These are phyloP conservation scores for Botryotinia globosa DNA, from an alignment of 2,329 filamentous ascomycete genomes.

Conservation along the genomic window DNA sequence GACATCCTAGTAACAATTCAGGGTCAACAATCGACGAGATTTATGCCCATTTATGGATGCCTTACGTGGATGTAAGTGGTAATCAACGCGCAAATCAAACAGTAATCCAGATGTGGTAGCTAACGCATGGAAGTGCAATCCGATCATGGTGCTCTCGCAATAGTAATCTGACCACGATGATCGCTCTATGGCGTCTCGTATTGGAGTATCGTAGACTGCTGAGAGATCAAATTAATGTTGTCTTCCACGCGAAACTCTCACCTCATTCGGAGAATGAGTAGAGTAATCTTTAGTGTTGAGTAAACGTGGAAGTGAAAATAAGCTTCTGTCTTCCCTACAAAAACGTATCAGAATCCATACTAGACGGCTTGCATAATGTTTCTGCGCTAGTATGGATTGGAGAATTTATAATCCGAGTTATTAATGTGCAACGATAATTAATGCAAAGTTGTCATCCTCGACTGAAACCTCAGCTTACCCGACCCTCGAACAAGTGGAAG, in stretches of 20 bases:
- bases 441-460: neutral
- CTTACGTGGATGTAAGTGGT: neutral
- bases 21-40: neutral
- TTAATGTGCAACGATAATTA: neutral
- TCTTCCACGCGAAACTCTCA: neutral
- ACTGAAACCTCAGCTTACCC: neutral
- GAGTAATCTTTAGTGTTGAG: neutral
- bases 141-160: neutral
- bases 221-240: neutral
- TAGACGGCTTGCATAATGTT: neutral
- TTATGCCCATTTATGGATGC: neutral
- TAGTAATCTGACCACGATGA: neutral
- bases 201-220: neutral
- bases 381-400: neutral
- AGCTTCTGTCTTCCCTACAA: neutral
- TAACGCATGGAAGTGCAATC: neutral
- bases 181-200: neutral
- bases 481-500: neutral
- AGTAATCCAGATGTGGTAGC: neutral
- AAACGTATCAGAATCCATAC: neutral
- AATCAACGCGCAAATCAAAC: neutral
- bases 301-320: neutral
- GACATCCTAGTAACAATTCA: neutral
- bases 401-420: slow-evolving; percentile 1
- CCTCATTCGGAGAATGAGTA: neutral